These are phyloP conservation scores for Chamaecyparis obtusa DNA, from an alignment of 75 land plant species.

Conservation along the genomic window DNA sequence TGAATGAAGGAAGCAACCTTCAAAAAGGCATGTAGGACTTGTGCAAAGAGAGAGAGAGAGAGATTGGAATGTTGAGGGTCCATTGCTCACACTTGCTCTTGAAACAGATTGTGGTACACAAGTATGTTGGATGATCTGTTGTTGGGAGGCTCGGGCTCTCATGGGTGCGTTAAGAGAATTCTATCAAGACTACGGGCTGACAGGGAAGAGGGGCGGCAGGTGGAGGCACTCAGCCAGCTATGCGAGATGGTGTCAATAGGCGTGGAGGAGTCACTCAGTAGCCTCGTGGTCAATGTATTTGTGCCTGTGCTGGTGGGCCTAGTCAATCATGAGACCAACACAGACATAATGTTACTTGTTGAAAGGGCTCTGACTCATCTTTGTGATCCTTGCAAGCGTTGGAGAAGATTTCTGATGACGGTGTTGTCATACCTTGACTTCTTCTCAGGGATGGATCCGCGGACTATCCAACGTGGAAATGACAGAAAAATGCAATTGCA, in stretches of 20 bases:
- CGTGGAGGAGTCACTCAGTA: constrained; percentile 87
- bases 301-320: constrained; percentile 91
- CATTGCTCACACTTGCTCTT: too few species aligned
- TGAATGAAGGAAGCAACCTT: too few species aligned
- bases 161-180: constrained; percentile 75
- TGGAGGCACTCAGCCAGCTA: constrained; percentile 91
- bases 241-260: constrained; percentile 95
- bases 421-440: constrained; percentile 95
- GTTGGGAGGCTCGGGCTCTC: not conserved
- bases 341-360: constrained; percentile 95
- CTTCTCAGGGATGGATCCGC: constrained; percentile 42
- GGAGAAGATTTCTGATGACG: constrained; percentile 98
- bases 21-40: too few species aligned
- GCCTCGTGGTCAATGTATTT: constrained; percentile 87
- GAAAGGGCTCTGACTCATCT: constrained; percentile 91
- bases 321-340: constrained; percentile 88
- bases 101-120: too few species aligned
- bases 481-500: too few species aligned
- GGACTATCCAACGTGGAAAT: too few species aligned
- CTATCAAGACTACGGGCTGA: constrained; percentile 78
- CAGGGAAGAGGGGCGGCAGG: constrained; percentile 90
- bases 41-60: too few species aligned
- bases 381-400: constrained; percentile 97
- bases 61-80: too few species aligned
- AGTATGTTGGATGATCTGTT: too few species aligned